Base-by-base conservation (phyloP, 805 yeast species). In the Phaffomyces thermotolerans region DNA sequence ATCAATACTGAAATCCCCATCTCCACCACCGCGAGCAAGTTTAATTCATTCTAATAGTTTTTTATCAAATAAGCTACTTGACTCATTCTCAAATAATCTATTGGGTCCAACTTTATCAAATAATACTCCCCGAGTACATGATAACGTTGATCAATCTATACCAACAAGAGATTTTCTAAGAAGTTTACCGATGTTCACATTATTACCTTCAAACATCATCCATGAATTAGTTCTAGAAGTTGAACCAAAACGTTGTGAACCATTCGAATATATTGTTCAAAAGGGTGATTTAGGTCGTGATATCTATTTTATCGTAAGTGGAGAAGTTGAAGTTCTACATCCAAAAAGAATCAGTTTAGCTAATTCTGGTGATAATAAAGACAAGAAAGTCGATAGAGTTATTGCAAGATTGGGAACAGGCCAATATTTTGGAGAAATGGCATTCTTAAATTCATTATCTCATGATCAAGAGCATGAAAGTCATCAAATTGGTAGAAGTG, bases 341-440 rank as follows among this genome's bases (percentile, higher is more conserved):
- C 62, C 65, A 3, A 53, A 64, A 36, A 51, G 60, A 44, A 51
- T 48, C 31, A 54, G 60, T n/a, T 32, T 56, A 18, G 50, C 45
- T 3, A 48, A 49, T 7, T 47, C 56, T 7, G 47, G 44, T 15
- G 58, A 49, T 4, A 33, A 46, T 41, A 45, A 38, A 25, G 53
- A 50, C 9, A 48, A 49, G 25, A 53, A 50, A 30, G 62, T 64
- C 17, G 76, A 72, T 41, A 61, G 63, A 31, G 65, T 72, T 1
- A 57, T 78, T 33, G 88, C 85, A 4, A 68, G 86, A 45, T 63
- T 84, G 23, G 71, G 76, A 2, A 62, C 76, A 14, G 86, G 84
- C 18, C 72, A 79, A 30, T 82, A 80, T 60, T 82, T 84, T 63
- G 93, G 93, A 20, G 91, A 83, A 59, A 79, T 83, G 81, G 75